Evolutionary conservation across 371 early-diverging fungal species (phyloP), one percentile per base, ranked within the genome.

Genomic region (Mucor saturninus): DNA sequence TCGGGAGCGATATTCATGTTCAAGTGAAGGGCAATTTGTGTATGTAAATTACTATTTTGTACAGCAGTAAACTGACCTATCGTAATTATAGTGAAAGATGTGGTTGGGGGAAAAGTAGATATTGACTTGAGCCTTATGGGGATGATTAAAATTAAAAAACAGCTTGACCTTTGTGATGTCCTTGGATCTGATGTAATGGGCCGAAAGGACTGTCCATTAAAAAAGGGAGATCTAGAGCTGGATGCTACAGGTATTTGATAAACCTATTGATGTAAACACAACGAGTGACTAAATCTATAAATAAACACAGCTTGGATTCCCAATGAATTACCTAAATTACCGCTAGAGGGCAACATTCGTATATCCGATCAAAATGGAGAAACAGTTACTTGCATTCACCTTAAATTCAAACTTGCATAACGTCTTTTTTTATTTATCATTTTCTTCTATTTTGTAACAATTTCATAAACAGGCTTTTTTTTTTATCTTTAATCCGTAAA

Each of bases 141-240:
- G 4, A 74, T 77, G 76, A 80, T 77, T 46, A 80, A 77, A 56
- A 70, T 80, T 35, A 75, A 75, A 28, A 80, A 77, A 46, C 70
- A 80, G 5, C 62, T 80, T 3, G 76, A 80, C 49, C 69, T 80
- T 30, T 80, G 77, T 57, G 48, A 30, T 21, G 76, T 77, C 0
- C 63, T 77, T 4, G 51, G 54, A 9, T 77, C 78, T 29, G 78
- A 77, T 65, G 61, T 80, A n/a, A 76, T 80, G 71, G 65, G 62
- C 14, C 59, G 72, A 13, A 62, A 71, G 28, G 39, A 21, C 8
- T 80, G 81, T 54, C 76, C 81, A 5, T 58, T 80, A 13, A 14
- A 40, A 38, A 72, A 72, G 29, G 81, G 78, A 10, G 78, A 80
- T 51, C 37, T 77, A 26, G 59, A 57, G 10, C 62, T 80, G 9